Base-by-base conservation (phyloP, 768 basidiomycete genomes). In the Tylopilus subfusipes region DNA sequence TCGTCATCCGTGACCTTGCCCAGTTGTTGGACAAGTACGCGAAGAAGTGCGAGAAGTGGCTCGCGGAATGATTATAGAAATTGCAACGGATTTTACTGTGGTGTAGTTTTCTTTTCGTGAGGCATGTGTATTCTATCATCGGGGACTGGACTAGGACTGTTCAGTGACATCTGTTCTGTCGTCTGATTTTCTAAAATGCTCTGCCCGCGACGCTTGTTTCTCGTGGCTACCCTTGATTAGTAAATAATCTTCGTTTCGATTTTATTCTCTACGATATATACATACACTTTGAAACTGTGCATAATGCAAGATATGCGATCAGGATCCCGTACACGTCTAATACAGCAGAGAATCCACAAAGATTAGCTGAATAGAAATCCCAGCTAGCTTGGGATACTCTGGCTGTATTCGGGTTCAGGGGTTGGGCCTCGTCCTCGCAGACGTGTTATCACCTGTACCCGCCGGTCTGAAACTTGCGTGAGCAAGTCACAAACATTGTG, bases 41-140 rank as follows among this genome's bases (percentile, higher is more conserved):
- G 59, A 93, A 93, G 79, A 90, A 90, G 69, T 91, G 90, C 72
- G 92, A 92, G 74, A 92, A 91, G 72, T 92, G 90, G 89, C 79
- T 93, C 34, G 88, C 84, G 34, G 91, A 94, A 67, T 93, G 76
- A 77, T 56, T 59, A n/a, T n/a, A 61, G 61, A 58, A 45, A 42
- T 30, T 42, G 59, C 54, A 52, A 39, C 30, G 55, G 60, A 63
- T 65, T 57, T 56, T 55, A 59, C 53, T 59, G 56, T 55, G 62
- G 57, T 63, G 67, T 69, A 63, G 50, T 59, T 52, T 62, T 58
- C 56, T 62, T 58, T 60, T 58, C 55, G 59, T 52, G 56, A 57
- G 61, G 60, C 59, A 67, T 52, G 56, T 71, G 71, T 71, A 67
- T 63, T 70, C 54, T 69, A 73, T 65, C 62, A 64, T 65, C 64